Evolutionary conservation across 345 rosid genomes (phyloP).

Genomic region (Clausena lansium): DNA sequence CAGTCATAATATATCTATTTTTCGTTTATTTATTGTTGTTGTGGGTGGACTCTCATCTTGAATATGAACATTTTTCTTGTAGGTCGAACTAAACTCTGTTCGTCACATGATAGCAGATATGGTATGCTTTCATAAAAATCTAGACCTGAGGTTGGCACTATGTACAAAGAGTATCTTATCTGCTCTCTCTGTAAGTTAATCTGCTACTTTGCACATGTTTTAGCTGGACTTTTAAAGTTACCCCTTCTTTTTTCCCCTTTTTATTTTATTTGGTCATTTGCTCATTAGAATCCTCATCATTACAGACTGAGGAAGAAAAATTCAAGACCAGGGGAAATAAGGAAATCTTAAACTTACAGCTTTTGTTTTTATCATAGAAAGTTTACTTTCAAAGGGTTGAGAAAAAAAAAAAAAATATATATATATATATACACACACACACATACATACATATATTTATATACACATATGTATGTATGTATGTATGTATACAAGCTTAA

Average conservation of each 20-base stretch:
- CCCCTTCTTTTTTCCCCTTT: not conserved
- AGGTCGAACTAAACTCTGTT: conserved; percentile 34
- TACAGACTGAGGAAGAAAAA: not conserved
- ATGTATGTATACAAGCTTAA: not conserved
- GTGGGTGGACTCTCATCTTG: not conserved
- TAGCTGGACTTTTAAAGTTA: not conserved
- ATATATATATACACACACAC: too few species aligned
- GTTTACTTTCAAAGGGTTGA: not conserved
- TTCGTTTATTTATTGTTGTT: not conserved
- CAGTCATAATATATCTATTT: too few species aligned
- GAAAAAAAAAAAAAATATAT: too few species aligned
- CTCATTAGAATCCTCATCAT: too few species aligned
- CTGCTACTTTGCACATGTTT: not conserved
- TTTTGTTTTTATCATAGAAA: not conserved
- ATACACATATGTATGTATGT: too few species aligned
- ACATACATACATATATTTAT: too few species aligned
- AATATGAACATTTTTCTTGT: not conserved
- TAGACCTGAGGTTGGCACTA: conserved; percentile 44
- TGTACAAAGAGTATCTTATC: conserved; percentile 31
- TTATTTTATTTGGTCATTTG: not conserved
- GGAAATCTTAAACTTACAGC: not conserved
- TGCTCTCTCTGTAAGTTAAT: conserved; percentile 24
- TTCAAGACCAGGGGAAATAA: not conserved
- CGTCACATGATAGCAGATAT: conserved; percentile 36
- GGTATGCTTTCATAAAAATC: conserved; percentile 36